Base-by-base conservation (phyloP, 2,329 filamentous ascomycete species). In the Beauveria bassiana region DNA sequence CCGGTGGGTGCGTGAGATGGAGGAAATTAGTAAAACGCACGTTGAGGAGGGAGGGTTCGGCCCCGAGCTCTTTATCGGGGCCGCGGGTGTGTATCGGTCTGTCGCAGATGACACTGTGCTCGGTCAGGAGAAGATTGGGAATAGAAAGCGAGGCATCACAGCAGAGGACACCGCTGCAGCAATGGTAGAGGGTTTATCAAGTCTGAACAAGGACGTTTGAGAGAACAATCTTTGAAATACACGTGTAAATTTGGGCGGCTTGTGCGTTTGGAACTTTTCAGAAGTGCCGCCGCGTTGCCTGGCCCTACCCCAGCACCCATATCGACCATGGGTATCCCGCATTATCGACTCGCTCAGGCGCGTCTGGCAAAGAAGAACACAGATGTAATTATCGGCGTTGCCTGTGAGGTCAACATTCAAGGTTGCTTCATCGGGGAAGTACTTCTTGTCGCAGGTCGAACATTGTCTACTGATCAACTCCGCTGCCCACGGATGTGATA, bases 1-100 rank as follows among this genome's bases (percentile, higher is more conserved):
- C 71, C 78, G 89, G 12, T 93, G 89, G 88, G 86, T 90, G 0
- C 77, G 80, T 40, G 89, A 92, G 77, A 91, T 93, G 89, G 81
- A 86, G 66, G 85, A 92, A 77, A 91, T 93, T 68, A 83, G 82
- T 4, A 75, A 80, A 62, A 89, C 86, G 3, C 86, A 90, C 70
- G 74, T 74, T 7, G 80, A 83, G 47, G 86, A 88, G 59, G 87
- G 85, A 1, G 87, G 86, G 0, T 90, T 88, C 70, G 73, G 73
- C 5, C 72, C 72, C 12, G 74, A 77, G 26, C 72, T 87, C 28
- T 90, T 90, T 66, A 71, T 74, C 14, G 81, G 81, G 12, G 82
- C 86, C 7, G 86, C 86, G 0, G 79, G 77, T 34, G 79, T 90
- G 7, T 91, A 87, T 69, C 77, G 78, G 56, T 72, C 77, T 8